phyloP scores from a whole-genome alignment of 345 rosid species.

The Citropsis articulata region DNA sequence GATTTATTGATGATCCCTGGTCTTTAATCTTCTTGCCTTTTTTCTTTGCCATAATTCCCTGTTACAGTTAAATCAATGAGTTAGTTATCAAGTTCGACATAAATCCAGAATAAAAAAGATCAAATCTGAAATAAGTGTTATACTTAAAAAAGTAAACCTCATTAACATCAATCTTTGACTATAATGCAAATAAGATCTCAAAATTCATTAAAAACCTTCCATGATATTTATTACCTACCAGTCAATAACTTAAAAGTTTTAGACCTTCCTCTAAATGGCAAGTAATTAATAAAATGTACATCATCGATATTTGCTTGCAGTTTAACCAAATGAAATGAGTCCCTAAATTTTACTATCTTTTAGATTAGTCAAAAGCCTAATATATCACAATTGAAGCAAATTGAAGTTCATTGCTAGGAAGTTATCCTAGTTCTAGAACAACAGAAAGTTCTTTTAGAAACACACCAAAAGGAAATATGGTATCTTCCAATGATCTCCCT shows the following conservation, averaged over 20 bases:
- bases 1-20: not conserved
- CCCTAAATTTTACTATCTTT: not conserved
- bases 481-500: not conserved
- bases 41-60: constrained; percentile 10
- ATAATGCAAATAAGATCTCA: not conserved
- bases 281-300: not conserved
- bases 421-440: not conserved
- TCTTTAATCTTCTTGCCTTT: constrained; percentile 17
- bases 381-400: not conserved
- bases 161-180: not conserved
- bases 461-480: not conserved
- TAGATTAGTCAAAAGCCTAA: not conserved
- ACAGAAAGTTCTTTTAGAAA: not conserved
- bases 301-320: not conserved
- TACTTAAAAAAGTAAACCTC: not conserved
- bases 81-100: too few species aligned
- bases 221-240: not conserved
- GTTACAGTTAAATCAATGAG: not conserved
- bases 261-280: not conserved
- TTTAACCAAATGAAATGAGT: not conserved
- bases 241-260: not conserved
- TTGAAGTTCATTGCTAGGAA: not conserved
- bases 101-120: not conserved
- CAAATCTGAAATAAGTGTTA: not conserved
- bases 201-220: not conserved